Conservation (phyloP, 2,329 filamentous ascomycete genomes). For the Achaetomium macrosporum region DNA sequence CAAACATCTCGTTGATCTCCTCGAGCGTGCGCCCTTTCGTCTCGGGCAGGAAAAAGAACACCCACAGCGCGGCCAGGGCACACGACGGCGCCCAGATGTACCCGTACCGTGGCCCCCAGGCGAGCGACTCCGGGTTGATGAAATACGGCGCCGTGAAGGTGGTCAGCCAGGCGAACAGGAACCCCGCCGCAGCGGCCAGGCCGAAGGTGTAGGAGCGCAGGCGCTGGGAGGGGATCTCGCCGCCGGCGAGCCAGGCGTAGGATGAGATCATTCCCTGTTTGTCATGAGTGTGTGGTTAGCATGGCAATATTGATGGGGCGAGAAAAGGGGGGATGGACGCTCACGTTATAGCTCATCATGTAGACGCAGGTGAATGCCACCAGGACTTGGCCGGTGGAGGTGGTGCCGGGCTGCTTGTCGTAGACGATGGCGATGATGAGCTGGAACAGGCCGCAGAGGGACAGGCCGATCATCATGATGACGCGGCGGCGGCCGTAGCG, state of each 20-base stretch:
- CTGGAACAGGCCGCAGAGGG: slow-evolving; percentile 48
- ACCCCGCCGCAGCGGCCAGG: slow-evolving; percentile 48
- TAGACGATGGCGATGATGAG: slow-evolving; percentile 50
- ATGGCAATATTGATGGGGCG: too few species aligned
- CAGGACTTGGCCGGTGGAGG: slow-evolving; percentile 40
- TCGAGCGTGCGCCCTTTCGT: slow-evolving; percentile 47
- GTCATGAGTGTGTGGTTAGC: too few species aligned
- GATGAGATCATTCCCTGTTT: slow-evolving; percentile 41
- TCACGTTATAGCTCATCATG: slow-evolving; percentile 47
- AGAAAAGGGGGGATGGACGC: not conserved
- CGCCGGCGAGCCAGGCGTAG: slow-evolving; percentile 53
- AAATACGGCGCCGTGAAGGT: slow-evolving; percentile 57
- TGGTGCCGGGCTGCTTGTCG: slow-evolving; percentile 35
- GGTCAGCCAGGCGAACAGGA: slow-evolving; percentile 51
- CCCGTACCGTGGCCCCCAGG: slow-evolving; percentile 53
- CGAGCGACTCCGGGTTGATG: slow-evolving; percentile 48
- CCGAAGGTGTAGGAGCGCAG: slow-evolving; percentile 54
- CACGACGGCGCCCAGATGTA: slow-evolving; percentile 52
- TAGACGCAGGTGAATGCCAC: slow-evolving; percentile 49
- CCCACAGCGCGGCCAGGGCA: slow-evolving; percentile 31
- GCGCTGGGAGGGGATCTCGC: slow-evolving; percentile 52
- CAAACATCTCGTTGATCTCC: slow-evolving; percentile 48
- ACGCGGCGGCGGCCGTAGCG: slow-evolving; percentile 47
- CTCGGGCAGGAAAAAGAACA: slow-evolving; percentile 48
- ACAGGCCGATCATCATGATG: slow-evolving; percentile 46